Percentiles rank a stretch among this genome's conserved stretches.
These are phyloP conservation scores for Botrytis hyacinthi DNA, from an alignment of 2,329 filamentous ascomycete species.

Conservation along the genomic window DNA sequence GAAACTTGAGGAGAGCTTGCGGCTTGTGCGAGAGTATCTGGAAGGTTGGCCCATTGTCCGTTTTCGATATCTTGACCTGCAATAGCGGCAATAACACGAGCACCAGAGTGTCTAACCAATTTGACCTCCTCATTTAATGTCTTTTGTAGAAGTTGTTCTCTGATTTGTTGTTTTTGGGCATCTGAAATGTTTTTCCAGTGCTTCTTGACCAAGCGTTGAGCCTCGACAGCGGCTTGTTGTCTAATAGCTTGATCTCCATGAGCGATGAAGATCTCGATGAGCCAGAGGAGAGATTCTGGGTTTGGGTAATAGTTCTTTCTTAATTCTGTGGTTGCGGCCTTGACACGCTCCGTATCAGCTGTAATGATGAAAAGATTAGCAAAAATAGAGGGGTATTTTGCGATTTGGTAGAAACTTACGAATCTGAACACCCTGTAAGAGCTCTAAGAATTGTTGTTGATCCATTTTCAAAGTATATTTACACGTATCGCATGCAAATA, in stretches of 20 bases:
- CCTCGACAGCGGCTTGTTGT: slow-evolving; percentile 90
- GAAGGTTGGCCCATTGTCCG: slow-evolving; percentile 80
- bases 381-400: slow-evolving; percentile 22
- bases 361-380: slow-evolving; percentile 31
- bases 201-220: slow-evolving; percentile 75
- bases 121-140: slow-evolving; percentile 76
- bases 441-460: slow-evolving; percentile 77
- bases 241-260: slow-evolving; percentile 62
- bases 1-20: slow-evolving; percentile 70
- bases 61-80: slow-evolving; percentile 83
- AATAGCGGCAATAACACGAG: slow-evolving; percentile 83
- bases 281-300: slow-evolving; percentile 77
- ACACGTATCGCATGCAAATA: slow-evolving; percentile 17
- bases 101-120: slow-evolving; percentile 79
- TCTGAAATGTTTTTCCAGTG: slow-evolving; percentile 77
- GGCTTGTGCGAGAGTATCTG: slow-evolving; percentile 75
- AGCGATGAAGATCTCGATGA: slow-evolving; percentile 84
- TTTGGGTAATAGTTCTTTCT: slow-evolving; percentile 92
- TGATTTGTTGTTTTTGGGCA: slow-evolving; percentile 75
- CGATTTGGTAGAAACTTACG: slow-evolving; percentile 57
- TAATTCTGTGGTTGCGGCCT: slow-evolving; percentile 83
- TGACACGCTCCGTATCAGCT: slow-evolving; percentile 88
- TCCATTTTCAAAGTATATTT: slow-evolving; percentile 54
- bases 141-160: slow-evolving; percentile 79
- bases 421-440: slow-evolving; percentile 83